These are phyloP conservation scores for Vaccinium myrtillus DNA, from an alignment of 148 eudicot genomes.

Conservation along the genomic window DNA sequence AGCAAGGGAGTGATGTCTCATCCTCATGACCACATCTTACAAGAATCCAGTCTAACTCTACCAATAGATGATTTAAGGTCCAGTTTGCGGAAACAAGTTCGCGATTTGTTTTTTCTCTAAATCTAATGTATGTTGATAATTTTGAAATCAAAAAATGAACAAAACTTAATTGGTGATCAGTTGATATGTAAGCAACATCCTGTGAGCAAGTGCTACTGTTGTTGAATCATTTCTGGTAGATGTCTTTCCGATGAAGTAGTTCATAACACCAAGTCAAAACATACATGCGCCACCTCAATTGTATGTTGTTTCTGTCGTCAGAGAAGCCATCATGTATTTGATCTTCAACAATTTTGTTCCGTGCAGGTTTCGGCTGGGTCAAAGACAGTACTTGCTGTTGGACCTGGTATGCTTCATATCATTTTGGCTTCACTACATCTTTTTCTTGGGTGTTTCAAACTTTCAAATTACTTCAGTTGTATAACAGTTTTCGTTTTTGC, in stretches of 20 bases:
- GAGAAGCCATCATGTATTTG: background rate
- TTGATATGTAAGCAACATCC: background rate
- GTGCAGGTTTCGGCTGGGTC: conserved; percentile 83
- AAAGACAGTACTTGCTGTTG: conserved; percentile 89
- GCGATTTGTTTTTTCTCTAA: background rate
- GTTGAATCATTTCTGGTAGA: background rate
- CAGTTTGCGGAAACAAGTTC: background rate
- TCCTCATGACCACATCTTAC: background rate
- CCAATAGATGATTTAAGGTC: background rate
- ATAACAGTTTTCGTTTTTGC: background rate
- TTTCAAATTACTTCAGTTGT: background rate
- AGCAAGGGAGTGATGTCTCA: background rate
- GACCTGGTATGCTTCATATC: conserved; percentile 68
- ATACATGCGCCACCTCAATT: background rate
- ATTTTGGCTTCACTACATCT: background rate
- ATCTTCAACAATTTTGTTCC: conserved; percentile 1
- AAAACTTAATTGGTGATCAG: background rate
- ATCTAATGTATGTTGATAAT: background rate
- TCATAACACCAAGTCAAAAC: background rate
- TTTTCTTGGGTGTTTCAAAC: background rate
- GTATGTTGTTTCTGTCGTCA: background rate
- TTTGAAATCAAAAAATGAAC: background rate
- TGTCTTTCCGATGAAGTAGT: background rate
- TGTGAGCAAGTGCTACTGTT: background rate
- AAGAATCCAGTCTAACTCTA: background rate